These are phyloP conservation scores for Exophiala xenobiotica DNA, from an alignment of 2,329 filamentous ascomycete species.

Conservation along the genomic window DNA sequence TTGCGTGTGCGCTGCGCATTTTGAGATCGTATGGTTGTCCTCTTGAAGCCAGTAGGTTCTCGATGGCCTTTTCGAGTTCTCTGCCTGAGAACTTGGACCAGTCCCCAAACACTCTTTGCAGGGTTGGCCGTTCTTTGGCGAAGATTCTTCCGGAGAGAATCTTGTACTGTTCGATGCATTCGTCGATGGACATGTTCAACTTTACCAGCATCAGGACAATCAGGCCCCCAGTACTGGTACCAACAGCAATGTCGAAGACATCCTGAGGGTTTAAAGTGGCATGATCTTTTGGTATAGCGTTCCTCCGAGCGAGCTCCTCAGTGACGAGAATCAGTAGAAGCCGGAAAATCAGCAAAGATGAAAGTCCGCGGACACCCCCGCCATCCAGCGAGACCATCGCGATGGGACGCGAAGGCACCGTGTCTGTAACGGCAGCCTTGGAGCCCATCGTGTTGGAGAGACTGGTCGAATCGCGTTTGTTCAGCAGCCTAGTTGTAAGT, in stretches of 20 bases:
- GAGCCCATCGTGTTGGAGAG: not conserved
- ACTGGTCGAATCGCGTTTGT: not conserved
- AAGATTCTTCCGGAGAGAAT: constrained; percentile 34
- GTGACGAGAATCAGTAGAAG: constrained; percentile 37
- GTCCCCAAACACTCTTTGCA: constrained; percentile 19
- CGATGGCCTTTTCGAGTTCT: constrained; percentile 17
- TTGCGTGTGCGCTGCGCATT: constrained; percentile 12
- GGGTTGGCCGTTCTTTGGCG: constrained; percentile 14
- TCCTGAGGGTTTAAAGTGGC: constrained; percentile 35
- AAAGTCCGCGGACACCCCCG: constrained; percentile 43
- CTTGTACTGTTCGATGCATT: constrained; percentile 46
- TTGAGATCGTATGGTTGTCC: constrained; percentile 11
- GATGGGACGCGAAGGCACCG: constrained; percentile 9
- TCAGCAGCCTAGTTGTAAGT: not conserved
- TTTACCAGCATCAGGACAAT: constrained; percentile 52
- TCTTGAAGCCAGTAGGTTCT: constrained; percentile 18
- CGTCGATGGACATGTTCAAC: constrained; percentile 45
- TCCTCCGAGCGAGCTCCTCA: constrained; percentile 16
- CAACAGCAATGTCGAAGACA: constrained; percentile 44
- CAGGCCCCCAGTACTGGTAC: constrained; percentile 41
- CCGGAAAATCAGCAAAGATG: constrained; percentile 39
- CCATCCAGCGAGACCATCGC: constrained; percentile 36
- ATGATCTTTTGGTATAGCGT: constrained; percentile 9
- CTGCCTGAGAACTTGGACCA: constrained; percentile 21
- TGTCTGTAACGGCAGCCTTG: not conserved